Base-by-base conservation (phyloP, 495 filamentous ascomycete genomes). In the Terfezia boudieri region DNA sequence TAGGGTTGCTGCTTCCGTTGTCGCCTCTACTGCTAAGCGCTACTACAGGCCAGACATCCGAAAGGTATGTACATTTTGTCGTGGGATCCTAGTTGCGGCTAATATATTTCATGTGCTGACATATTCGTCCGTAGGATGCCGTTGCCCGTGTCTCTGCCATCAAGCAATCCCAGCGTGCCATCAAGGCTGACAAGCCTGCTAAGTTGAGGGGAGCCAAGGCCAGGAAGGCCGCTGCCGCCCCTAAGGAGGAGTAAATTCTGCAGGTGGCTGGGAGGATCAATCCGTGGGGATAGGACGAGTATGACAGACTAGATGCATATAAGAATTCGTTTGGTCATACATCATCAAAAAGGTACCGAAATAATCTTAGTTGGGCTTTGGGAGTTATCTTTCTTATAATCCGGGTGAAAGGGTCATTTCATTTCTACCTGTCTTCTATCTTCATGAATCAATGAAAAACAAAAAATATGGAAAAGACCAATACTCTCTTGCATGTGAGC, bases 1-100 rank as follows among this genome's bases (percentile, higher is more conserved):
- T 64, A 95, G 89, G 75, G 84, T 83, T 70, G 95, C 85, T 77
- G 83, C 80, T 73, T 72, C 75, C 60, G 79, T 96, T 65, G 88
- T 82, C 67, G 79, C 72, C 72, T 71, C 71, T 67, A 81, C 81
- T 57, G 83, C 86, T 64, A 87, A 84, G 78, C 73, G 76, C 67
- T 74, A 77, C 61, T 92, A 90, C 77, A 63, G 90, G 66, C 67
- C 80, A 62, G 90, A 98, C 67, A 75, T 98, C 68, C 84, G 86
- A 59, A 74, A 80, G 64, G 61, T 54, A 64, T 48, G 48, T 55
- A 23, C 11, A 26, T 46, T 14, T n/a, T 26, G 23, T 50, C 26
- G 43, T 37, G 51, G 32, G 26, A 32, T 32, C 26, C 26, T 32
- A 32, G 7, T 32, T 7, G 26, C 41, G 8, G 4, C 8, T 20